Evolutionary conservation across 164 flowering plant species (phyloP).

Genomic region (Vitis amurensis): DNA sequence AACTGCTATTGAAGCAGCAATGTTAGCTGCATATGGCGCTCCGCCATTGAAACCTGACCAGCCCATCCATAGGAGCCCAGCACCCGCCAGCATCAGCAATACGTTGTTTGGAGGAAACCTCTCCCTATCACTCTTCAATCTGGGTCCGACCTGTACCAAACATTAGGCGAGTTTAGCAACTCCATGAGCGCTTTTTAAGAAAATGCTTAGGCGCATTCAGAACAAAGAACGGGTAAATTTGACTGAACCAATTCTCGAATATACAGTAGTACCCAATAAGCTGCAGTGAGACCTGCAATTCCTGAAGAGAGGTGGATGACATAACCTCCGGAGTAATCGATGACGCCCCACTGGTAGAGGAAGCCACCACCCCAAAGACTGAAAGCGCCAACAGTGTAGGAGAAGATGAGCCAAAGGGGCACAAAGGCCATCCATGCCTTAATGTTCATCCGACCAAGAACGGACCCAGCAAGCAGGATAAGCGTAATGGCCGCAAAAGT

Average conservation of each 20-base stretch:
- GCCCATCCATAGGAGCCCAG: slow-evolving; percentile 69
- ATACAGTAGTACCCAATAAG: slow-evolving; percentile 56
- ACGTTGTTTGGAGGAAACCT: slow-evolving; percentile 64
- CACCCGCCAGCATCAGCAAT: slow-evolving; percentile 58
- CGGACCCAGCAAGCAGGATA: slow-evolving; percentile 53
- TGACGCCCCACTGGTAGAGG: slow-evolving; percentile 67
- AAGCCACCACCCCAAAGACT: slow-evolving; percentile 78
- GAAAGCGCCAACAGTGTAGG: slow-evolving; percentile 64
- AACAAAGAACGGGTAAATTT: too few species aligned
- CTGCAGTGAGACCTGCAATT: slow-evolving; percentile 64
- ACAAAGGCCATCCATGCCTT: slow-evolving; percentile 70
- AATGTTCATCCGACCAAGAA: slow-evolving; percentile 59
- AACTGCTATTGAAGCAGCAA: slow-evolving; percentile 46
- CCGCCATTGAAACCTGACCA: slow-evolving; percentile 77
- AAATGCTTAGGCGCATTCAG: too few species aligned
- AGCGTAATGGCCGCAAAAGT: slow-evolving; percentile 62
- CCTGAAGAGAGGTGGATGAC: slow-evolving; percentile 67
- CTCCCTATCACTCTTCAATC: slow-evolving; percentile 59
- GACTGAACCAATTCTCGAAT: too few species aligned
- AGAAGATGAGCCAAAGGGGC: slow-evolving; percentile 61
- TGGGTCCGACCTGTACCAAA: slow-evolving; percentile 76
- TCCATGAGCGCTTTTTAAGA: too few species aligned
- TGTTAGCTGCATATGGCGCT: slow-evolving; percentile 56
- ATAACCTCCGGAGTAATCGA: slow-evolving; percentile 72
- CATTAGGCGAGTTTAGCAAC: too few species aligned